Percentiles rank a stretch among this genome's conserved stretches.
Evolutionary conservation across 805 yeast species (phyloP).

Genomic region (Yamadazyma endophytica): DNA sequence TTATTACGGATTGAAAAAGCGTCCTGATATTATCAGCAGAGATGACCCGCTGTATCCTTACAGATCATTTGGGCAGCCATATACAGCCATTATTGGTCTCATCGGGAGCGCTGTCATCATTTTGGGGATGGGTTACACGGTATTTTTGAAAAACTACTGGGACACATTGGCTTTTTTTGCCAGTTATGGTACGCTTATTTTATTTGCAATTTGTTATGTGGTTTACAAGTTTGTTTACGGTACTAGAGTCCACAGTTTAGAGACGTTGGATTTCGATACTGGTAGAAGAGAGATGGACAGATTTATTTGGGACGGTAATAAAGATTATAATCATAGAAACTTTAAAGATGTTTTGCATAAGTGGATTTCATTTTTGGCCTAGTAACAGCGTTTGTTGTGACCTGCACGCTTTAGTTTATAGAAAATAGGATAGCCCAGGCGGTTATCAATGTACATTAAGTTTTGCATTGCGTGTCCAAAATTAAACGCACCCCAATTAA

Average conservation of each 20-base stretch:
- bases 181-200: conserved; percentile 57
- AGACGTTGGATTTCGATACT: conserved; percentile 74
- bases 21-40: conserved; percentile 64
- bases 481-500: too few species aligned
- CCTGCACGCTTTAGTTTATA: neutral
- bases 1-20: conserved; percentile 52
- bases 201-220: conserved; percentile 47
- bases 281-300: conserved; percentile 84
- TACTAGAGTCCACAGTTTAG: conserved; percentile 62
- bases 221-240: conserved; percentile 58
- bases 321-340: conserved; percentile 32
- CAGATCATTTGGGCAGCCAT: conserved; percentile 68
- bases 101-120: conserved; percentile 49
- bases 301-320: conserved; percentile 75
- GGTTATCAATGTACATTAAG: too few species aligned
- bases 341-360: conserved; percentile 30
- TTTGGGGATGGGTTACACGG: conserved; percentile 57
- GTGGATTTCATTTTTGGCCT: conserved; percentile 31
- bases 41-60: conserved; percentile 65
- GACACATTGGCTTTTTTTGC: conserved; percentile 58
- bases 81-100: conserved; percentile 58
- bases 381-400: too few species aligned
- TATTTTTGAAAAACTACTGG: conserved; percentile 58
- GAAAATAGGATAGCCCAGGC: too few species aligned
- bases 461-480: too few species aligned